Percentiles rank a stretch among this genome's conserved stretches.
phyloP scores from a whole-genome alignment of 331 rosid species.

The Erythrophleum ivorense region DNA sequence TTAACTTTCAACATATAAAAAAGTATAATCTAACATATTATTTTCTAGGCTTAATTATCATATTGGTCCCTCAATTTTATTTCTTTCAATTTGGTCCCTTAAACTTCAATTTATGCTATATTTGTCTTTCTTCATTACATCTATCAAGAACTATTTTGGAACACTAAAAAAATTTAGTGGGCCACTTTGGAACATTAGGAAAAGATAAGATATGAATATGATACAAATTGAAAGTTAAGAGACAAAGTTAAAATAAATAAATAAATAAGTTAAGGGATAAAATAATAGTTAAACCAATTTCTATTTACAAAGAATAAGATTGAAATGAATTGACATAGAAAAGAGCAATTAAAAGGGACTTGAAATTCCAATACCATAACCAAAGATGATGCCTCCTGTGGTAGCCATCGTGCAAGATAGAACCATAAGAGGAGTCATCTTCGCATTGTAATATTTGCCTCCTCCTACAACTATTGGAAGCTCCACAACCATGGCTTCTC shows the following conservation, averaged over 20 bases:
- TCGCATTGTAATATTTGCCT: constrained; percentile 44
- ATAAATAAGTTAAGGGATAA: constrained; percentile 28
- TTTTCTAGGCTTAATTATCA: too few species aligned
- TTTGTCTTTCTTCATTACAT: background rate
- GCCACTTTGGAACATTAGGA: too few species aligned
- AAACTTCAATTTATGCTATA: background rate
- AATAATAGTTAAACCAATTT: constrained; percentile 31
- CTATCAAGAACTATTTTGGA: background rate
- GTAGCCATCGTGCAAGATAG: constrained; percentile 44
- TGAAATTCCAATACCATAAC: too few species aligned
- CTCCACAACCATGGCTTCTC: constrained; percentile 40
- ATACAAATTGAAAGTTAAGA: too few species aligned
- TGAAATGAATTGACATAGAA: too few species aligned
- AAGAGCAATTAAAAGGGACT: background rate
- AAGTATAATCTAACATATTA: background rate
- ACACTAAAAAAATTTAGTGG: background rate
- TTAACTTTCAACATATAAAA: too few species aligned
- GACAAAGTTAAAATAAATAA: background rate
- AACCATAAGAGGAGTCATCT: constrained; percentile 36
- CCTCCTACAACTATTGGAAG: background rate
- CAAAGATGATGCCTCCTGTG: constrained; percentile 48
- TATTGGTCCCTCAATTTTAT: too few species aligned
- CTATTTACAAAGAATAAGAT: too few species aligned
- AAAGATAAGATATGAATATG: too few species aligned
- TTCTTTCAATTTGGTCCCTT: too few species aligned